Evolutionary conservation across 768 basidiomycete genomes (phyloP), one percentile per base, ranked within the genome.

Genomic region (Mycena indigotica): DNA sequence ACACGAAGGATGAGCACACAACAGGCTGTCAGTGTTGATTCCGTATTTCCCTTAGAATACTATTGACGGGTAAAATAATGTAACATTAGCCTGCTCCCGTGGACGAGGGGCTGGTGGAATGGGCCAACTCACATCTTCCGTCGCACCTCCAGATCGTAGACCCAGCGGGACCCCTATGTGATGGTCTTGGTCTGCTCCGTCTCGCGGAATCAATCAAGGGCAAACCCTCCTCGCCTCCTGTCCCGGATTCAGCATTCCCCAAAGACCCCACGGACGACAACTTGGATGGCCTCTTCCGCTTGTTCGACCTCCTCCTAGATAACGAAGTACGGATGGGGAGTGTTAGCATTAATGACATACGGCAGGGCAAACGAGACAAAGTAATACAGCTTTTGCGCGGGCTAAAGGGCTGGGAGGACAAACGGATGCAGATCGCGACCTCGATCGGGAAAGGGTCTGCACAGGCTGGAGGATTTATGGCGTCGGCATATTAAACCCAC

Each of bases 261-360:
- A 69, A 75, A 8, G 82, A 81, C 38, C 72, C 81, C 13, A 77
- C 79, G 59, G 89, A 94, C 67, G 89, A 95, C 62, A 91, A 89
- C 63, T 76, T 96, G 15, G 91, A 93, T 25, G 93, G 94, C 16
- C 76, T 96, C 26, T 95, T 96, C 77, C 80, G 84, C 55, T 75
- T 96, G 54, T 96, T 97, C 73, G 95, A 98, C 73, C 95, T 93
- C 73, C 73, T 97, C 54, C 81, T 98, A 46, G 93, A 95, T 65
- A 92, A 93, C 58, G 94, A 94, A 49, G 86, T 95, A 56, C 89
- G 89, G 74, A 91, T 96, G 79, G 95, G 91, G 8, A 84, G 86
- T 59, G 88, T 98, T 28, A 94, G 91, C 65, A 95, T 97, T 73
- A 96, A 96, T 68, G 96, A 98, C 72, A 80, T 98, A 29, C 80